phyloP scores from a whole-genome alignment of 2,329 filamentous ascomycete species.

The Ambrosiella xylebori region DNA sequence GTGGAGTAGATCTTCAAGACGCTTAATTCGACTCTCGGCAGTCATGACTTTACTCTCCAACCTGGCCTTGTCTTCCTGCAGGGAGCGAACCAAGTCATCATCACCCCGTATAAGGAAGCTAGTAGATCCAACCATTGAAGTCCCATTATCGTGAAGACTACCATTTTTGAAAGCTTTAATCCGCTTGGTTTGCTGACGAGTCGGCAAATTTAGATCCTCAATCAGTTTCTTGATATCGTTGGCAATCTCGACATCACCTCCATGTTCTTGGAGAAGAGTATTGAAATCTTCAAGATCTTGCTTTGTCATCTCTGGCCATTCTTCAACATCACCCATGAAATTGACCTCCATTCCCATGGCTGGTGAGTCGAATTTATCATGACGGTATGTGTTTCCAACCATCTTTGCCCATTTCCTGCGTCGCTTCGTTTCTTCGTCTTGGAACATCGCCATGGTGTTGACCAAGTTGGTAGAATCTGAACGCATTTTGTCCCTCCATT shows the following conservation, averaged over 20 bases:
- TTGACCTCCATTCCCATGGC: conserved; percentile 73
- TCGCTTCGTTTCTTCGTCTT: conserved; percentile 80
- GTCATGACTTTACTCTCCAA: conserved; percentile 59
- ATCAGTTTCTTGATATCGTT: conserved; percentile 60
- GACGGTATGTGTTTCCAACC: conserved; percentile 56
- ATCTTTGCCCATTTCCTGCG: conserved; percentile 81
- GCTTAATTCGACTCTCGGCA: conserved; percentile 77
- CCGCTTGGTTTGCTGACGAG: conserved; percentile 69
- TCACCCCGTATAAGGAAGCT: conserved; percentile 75
- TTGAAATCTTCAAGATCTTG: conserved; percentile 64
- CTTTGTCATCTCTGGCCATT: conserved; percentile 64
- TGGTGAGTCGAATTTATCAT: conserved; percentile 47
- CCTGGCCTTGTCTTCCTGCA: conserved; percentile 71
- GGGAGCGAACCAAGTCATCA: conserved; percentile 56
- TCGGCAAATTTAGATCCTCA: conserved; percentile 63
- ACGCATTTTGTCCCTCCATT: conserved; percentile 86
- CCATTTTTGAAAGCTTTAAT: conserved; percentile 93
- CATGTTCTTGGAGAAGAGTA: conserved; percentile 44
- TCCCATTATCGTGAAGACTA: conserved; percentile 86
- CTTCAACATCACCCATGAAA: conserved; percentile 59
- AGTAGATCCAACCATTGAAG: conserved; percentile 59
- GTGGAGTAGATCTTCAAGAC: conserved; percentile 82
- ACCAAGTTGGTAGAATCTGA: conserved; percentile 72
- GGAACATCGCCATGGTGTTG: conserved; percentile 81
- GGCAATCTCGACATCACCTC: conserved; percentile 47